A percentile compares a stretch with the other conserved stretches of the same genome.
Evolutionary conservation across 1,284 basidiomycete species (phyloP).

Genomic region (Rhodotorula sp.): DNA sequence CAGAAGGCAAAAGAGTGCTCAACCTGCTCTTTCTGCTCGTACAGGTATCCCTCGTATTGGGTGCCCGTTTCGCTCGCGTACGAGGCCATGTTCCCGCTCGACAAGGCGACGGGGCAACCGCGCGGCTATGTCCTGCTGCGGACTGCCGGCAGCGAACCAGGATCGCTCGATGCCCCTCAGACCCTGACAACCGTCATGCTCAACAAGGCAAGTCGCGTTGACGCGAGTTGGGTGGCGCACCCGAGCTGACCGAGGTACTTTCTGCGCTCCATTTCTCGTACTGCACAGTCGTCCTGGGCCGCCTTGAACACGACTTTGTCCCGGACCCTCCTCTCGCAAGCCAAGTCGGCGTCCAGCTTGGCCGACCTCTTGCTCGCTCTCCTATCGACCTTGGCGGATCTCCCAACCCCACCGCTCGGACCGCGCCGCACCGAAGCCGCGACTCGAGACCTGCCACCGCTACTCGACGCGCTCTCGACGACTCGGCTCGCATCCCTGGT

Average conservation of each 20-base stretch:
- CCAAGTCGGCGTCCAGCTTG: slow-evolving; percentile 2
- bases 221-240: not conserved
- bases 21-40: no score
- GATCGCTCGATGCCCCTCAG: slow-evolving; percentile 22
- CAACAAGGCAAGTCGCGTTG: slow-evolving; percentile 36
- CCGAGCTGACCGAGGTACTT: no score
- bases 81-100: slow-evolving; percentile 41
- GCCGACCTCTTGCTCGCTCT: slow-evolving; percentile 13
- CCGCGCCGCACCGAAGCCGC: slow-evolving; percentile 7
- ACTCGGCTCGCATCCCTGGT: not conserved
- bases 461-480: slow-evolving; percentile 2
- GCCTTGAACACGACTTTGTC: slow-evolving; percentile 20
- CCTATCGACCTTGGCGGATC: slow-evolving; percentile 7
- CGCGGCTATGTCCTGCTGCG: slow-evolving; percentile 42
- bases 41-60: slow-evolving; percentile 32
- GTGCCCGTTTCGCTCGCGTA: slow-evolving; percentile 32
- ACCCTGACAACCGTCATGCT: slow-evolving; percentile 38
- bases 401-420: slow-evolving; percentile 13
- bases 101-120: slow-evolving; percentile 42
- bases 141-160: slow-evolving; percentile 16
- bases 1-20: not conserved
- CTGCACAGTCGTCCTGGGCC: slow-evolving; percentile 31
- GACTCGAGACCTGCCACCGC: not conserved
- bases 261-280: not conserved
- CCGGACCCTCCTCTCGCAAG: slow-evolving; percentile 15